Evolutionary conservation across 129 eudicot genomes (phyloP).

Genomic region (Pseudognaphalium luteoalbum): DNA sequence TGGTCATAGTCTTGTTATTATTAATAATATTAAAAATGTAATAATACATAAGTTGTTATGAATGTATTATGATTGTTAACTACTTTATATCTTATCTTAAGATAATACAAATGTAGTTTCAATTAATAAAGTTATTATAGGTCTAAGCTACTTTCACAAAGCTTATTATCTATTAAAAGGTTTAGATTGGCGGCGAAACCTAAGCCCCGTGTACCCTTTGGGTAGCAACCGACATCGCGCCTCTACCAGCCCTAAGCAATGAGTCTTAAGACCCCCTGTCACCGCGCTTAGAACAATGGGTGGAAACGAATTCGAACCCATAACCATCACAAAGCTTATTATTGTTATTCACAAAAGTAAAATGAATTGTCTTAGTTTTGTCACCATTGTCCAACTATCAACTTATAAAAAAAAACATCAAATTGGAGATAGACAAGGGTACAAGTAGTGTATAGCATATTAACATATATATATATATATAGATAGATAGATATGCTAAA

Average conservation of each 20-base stretch:
- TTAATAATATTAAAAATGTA: not conserved
- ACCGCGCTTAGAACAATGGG: too few relatives aligned
- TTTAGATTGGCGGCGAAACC: too few relatives aligned
- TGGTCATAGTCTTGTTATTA: not conserved
- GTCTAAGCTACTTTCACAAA: not conserved
- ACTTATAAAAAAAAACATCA: not conserved
- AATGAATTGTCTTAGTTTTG: not conserved
- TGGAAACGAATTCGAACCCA: too few relatives aligned
- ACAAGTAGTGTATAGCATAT: too few relatives aligned
- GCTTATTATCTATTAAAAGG: too few relatives aligned
- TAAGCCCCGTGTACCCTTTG: too few relatives aligned
- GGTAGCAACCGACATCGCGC: too few relatives aligned
- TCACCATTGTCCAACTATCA: not conserved
- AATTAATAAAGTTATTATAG: not conserved
- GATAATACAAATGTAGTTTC: not conserved
- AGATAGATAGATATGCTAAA: not conserved
- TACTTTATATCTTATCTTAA: not conserved
- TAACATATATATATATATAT: too few relatives aligned
- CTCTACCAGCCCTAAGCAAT: too few relatives aligned
- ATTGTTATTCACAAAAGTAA: not conserved
- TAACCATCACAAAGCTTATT: not conserved
- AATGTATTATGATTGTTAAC: too few relatives aligned
- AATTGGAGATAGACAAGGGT: too few relatives aligned
- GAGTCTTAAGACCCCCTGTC: too few relatives aligned
- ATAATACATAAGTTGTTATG: not conserved